Percentiles rank a stretch among this genome's conserved stretches.
Conservation (phyloP, 2,329 filamentous ascomycete genomes). For the Didymella arachidicola region DNA sequence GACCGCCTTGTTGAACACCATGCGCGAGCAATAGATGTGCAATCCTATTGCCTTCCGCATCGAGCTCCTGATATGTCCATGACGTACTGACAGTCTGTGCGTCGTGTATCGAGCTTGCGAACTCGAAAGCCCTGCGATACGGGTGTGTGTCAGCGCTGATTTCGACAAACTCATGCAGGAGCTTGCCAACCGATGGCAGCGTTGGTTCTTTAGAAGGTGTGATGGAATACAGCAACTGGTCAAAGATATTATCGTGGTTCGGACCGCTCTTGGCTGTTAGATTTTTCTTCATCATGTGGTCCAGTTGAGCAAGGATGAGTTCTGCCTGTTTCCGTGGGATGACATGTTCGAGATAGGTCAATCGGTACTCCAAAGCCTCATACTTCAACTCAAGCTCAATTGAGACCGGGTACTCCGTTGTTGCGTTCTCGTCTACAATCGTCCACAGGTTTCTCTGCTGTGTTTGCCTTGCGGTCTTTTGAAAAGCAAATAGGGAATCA, state of each 20-base stretch:
- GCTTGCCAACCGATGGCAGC: slow-evolving; percentile 64
- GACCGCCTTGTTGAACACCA: slow-evolving; percentile 62
- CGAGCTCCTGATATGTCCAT: slow-evolving; percentile 80
- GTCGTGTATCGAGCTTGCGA: slow-evolving; percentile 66
- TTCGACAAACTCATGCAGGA: slow-evolving; percentile 84
- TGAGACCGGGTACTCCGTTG: slow-evolving; percentile 80
- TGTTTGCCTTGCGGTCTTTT: slow-evolving; percentile 61
- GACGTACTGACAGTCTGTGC: slow-evolving; percentile 56
- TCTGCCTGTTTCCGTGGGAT: slow-evolving; percentile 73
- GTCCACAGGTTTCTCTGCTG: slow-evolving; percentile 60
- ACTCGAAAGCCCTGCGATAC: slow-evolving; percentile 74
- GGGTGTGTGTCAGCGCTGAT: slow-evolving; percentile 64
- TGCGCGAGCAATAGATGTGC: slow-evolving; percentile 67
- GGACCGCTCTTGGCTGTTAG: slow-evolving; percentile 57
- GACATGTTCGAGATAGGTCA: slow-evolving; percentile 71
- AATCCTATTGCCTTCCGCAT: slow-evolving; percentile 74
- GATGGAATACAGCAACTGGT: slow-evolving; percentile 66
- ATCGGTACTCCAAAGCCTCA: slow-evolving; percentile 64
- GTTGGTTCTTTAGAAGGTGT: slow-evolving; percentile 66
- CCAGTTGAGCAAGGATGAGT: slow-evolving; percentile 74
- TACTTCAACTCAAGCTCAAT: slow-evolving; percentile 74
- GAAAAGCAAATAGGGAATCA: slow-evolving; percentile 85
- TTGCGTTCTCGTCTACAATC: slow-evolving; percentile 69
- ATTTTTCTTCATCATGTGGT: slow-evolving; percentile 68
- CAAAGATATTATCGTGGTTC: slow-evolving; percentile 49